Evolutionary conservation across 1,284 basidiomycete species (phyloP), one percentile per base, ranked within the genome.

Genomic region (Cryptococcus wingfieldii): DNA sequence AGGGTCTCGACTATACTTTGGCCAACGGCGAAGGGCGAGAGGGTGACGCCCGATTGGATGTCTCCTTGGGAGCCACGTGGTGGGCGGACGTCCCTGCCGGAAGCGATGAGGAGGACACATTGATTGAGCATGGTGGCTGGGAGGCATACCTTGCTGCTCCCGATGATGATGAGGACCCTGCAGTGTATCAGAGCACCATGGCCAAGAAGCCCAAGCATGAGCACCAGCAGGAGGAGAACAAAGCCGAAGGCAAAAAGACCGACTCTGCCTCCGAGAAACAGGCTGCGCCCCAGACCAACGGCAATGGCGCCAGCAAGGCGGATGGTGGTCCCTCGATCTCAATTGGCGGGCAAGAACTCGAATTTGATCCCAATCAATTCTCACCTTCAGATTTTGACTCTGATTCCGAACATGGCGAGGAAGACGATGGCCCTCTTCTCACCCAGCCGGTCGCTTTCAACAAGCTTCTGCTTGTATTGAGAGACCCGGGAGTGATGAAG

Each of bases 91-190:
- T 67, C 41, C 61, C 70, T 6, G 65, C 66, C 55, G 74, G 75
- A 62, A 74, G 71, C 65, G 77, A 69, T 53, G 79, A 69, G 59
- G 78, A 78, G 57, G 78, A 74, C 34, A 72, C 71, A 58, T 74
- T 76, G 48, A 50, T 72, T 31, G 78, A 89, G 61, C 90, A 90
- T 82, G 93, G 93, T 54, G 93, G 92, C 23, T 96, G 93, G 93
- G 92, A 96, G 85, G 95, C 91, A 74, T 97, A 96, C 75, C 90
- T 96, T 85, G 88, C 92, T 3, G 88, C 90, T 34, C 90, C 93
- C 59, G 87, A 93, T 63, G 91, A 90, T 70, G 89, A 89, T 63
- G 91, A 94, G 64, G 92, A 95, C 73, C 94, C 94, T 5, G 91
- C 92, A 3, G 88, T 96, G 16, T 97, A 96, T 76, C 87, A 90